A percentile compares a stretch with the other conserved stretches of the same genome.
phyloP scores from a whole-genome alignment of 352 stramenopile species.

The Salisapilia sapeloensis region DNA sequence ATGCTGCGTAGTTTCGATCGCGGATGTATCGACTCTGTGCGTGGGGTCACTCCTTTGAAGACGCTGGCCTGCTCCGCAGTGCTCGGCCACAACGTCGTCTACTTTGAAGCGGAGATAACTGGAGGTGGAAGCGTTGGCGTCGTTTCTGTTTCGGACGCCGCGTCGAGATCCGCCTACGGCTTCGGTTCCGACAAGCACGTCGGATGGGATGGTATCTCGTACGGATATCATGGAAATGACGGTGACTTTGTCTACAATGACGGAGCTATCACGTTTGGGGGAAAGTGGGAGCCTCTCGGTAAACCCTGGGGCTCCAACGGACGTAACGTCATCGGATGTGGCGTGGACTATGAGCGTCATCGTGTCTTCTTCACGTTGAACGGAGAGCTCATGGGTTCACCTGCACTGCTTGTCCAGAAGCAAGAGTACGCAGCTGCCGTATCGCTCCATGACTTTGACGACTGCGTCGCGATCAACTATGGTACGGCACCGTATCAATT shows the following conservation, averaged over 20 bases:
- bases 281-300: conserved; percentile 50
- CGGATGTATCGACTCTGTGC: conserved; percentile 55
- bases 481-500: conserved; percentile 55
- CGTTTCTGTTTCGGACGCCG: conserved; percentile 34
- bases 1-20: conserved; percentile 62
- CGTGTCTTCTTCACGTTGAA: conserved; percentile 73
- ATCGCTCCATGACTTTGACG: conserved; percentile 60
- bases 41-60: conserved; percentile 24
- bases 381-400: conserved; percentile 34
- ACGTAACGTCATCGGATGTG: conserved; percentile 36
- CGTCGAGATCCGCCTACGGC: conserved; percentile 40
- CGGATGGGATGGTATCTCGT: conserved; percentile 65
- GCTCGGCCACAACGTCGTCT: conserved; percentile 31
- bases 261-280: conserved; percentile 41
- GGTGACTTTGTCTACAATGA: conserved; percentile 76
- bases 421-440: conserved; percentile 56
- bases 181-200: conserved; percentile 72
- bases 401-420: conserved; percentile 18
- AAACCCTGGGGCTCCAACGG: conserved; percentile 36
- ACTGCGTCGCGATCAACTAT: conserved; percentile 53
- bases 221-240: conserved; percentile 76
- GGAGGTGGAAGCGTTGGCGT: conserved; percentile 65
- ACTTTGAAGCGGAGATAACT: conserved; percentile 64
- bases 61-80: conserved; percentile 33
- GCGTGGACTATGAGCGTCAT: conserved; percentile 28